phyloP scores from a whole-genome alignment of 2,329 filamentous ascomycete species.

The Westerdykella aurantiaca region DNA sequence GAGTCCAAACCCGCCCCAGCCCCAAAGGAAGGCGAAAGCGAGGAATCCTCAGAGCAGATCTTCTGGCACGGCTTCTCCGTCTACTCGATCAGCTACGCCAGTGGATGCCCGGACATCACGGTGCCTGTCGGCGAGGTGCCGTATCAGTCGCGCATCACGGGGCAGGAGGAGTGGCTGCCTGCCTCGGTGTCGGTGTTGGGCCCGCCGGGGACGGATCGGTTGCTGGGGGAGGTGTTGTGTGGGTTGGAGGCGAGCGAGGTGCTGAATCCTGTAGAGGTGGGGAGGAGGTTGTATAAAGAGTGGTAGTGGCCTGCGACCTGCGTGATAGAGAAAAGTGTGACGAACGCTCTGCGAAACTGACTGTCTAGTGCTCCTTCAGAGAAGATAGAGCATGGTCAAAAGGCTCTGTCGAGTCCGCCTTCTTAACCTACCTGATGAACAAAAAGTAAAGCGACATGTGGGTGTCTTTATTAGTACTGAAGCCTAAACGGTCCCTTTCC shows the following conservation, averaged over 20 bases:
- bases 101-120: background rate
- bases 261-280: background rate
- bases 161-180: background rate
- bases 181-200: background rate
- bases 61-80: background rate
- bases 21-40: background rate
- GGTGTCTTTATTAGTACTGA: too few relatives aligned
- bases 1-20: background rate
- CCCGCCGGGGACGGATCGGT: background rate
- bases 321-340: too few relatives aligned
- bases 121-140: background rate
- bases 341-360: too few relatives aligned
- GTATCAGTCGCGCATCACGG: background rate
- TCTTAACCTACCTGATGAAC: too few relatives aligned
- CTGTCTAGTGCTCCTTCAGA: too few relatives aligned
- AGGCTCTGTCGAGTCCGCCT: too few relatives aligned
- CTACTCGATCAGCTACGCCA: background rate
- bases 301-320: too few relatives aligned
- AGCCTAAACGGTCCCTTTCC: too few relatives aligned
- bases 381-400: too few relatives aligned
- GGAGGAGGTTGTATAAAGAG: background rate
- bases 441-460: too few relatives aligned
- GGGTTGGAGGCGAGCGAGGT: background rate
- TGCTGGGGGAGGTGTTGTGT: background rate
- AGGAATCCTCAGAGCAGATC: too few relatives aligned